Percentiles rank a stretch among this genome's conserved stretches.
These are phyloP conservation scores for Smittium culicis DNA, from an alignment of 371 early-diverging fungal genomes.

Conservation along the genomic window DNA sequence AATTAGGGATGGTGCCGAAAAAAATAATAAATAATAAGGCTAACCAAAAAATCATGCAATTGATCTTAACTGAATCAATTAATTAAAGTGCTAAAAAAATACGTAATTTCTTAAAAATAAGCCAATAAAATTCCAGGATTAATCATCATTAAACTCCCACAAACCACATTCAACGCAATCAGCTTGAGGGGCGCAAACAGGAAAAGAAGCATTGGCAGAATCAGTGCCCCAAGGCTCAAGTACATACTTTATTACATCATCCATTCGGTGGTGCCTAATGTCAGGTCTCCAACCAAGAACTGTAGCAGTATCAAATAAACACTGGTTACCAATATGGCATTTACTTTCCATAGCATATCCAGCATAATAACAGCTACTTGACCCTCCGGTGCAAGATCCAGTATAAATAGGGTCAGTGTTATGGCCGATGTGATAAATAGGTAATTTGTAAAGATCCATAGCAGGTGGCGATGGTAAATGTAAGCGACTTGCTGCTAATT, in stretches of 20 bases:
- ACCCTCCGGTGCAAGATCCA: conserved; percentile 69
- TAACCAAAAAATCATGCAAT: no score
- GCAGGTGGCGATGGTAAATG: conserved; percentile 52
- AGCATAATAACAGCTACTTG: conserved; percentile 67
- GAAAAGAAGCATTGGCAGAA: conserved; percentile 37
- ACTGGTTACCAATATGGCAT: conserved; percentile 44
- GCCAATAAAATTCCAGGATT: no score
- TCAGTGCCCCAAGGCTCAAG: conserved; percentile 36
- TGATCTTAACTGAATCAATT: no score
- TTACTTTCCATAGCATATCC: conserved; percentile 86
- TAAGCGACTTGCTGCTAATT: conserved; percentile 57
- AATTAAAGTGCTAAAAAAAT: no score
- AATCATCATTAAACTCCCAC: conserved; percentile 47
- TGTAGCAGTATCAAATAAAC: conserved; percentile 53
- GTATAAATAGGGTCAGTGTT: conserved; percentile 84
- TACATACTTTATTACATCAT: conserved; percentile 62
- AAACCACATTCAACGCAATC: conserved; percentile 56
- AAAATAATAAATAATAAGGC: no score
- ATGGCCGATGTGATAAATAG: conserved; percentile 87
- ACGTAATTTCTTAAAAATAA: no score
- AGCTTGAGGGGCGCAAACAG: conserved; percentile 30
- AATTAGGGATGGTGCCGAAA: no score
- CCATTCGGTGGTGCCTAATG: conserved; percentile 61
- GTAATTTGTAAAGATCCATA: conserved; percentile 36
- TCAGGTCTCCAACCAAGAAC: conserved; percentile 53